phyloP scores from a whole-genome alignment of 208 protist species.

The Leishmania tarentolae region DNA sequence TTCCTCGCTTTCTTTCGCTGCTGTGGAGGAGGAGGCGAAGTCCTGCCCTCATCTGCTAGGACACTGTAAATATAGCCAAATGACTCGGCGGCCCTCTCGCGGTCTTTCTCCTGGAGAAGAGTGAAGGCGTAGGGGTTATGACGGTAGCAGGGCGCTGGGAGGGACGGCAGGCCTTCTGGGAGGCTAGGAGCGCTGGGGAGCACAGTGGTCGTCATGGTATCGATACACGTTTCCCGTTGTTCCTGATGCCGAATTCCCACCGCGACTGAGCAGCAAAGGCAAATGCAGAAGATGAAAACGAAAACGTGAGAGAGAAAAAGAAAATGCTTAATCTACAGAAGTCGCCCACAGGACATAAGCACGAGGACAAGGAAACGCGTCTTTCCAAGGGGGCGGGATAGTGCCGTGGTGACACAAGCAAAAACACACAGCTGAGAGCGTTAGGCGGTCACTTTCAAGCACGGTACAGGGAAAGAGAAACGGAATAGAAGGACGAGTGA shows the following conservation, averaged over 20 bases:
- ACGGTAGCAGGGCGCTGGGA: conserved; percentile 27
- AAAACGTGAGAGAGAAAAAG: not conserved
- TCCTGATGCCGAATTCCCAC: not conserved
- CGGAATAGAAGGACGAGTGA: too few species aligned
- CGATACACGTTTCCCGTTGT: not conserved
- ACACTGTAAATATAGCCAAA: conserved; percentile 27
- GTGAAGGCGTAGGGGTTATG: conserved; percentile 54
- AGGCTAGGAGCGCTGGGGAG: not conserved
- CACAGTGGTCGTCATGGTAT: conserved; percentile 3
- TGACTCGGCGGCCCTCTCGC: conserved; percentile 16
- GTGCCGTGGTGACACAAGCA: not conserved
- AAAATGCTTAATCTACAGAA: not conserved
- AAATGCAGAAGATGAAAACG: not conserved
- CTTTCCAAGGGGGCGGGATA: not conserved
- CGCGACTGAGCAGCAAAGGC: not conserved
- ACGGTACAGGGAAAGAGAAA: not conserved
- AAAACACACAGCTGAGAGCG: not conserved
- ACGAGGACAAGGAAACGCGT: not conserved
- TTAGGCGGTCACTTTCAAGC: not conserved
- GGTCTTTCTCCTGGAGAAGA: conserved; percentile 31
- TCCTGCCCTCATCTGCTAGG: conserved; percentile 1
- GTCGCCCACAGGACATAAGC: not conserved
- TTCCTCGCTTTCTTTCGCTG: conserved; percentile 6
- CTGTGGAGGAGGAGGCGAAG: not conserved
- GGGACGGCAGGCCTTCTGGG: not conserved